These are phyloP conservation scores for Teratosphaeriaceae sp. DNA, from an alignment of 2,329 filamentous ascomycete genomes.

Conservation along the genomic window DNA sequence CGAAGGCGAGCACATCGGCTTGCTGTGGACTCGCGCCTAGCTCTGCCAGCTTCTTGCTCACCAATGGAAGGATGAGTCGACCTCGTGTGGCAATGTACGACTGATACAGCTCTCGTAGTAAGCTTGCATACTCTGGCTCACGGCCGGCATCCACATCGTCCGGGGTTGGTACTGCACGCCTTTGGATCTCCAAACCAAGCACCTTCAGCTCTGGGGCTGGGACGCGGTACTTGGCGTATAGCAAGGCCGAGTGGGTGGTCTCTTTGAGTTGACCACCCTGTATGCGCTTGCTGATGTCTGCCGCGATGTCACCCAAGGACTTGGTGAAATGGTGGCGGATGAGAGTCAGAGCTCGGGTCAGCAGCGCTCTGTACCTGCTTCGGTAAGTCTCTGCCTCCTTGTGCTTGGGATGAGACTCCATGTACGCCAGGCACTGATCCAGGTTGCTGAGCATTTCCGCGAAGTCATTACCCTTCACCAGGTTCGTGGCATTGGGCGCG, in stretches of 20 bases:
- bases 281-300: slow-evolving; percentile 56
- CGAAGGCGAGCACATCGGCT: slow-evolving; percentile 59
- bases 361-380: slow-evolving; percentile 75
- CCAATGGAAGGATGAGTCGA: slow-evolving; percentile 54
- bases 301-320: slow-evolving; percentile 55
- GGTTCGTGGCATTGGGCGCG: slow-evolving; percentile 77
- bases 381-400: slow-evolving; percentile 83
- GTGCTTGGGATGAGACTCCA: slow-evolving; percentile 77
- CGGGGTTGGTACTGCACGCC: slow-evolving; percentile 50
- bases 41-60: slow-evolving; percentile 54
- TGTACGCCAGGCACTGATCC: slow-evolving; percentile 87
- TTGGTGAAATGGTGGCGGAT: slow-evolving; percentile 61
- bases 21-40: slow-evolving; percentile 53
- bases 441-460: slow-evolving; percentile 81
- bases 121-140: slow-evolving; percentile 58
- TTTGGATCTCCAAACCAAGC: slow-evolving; percentile 61
- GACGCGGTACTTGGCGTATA: slow-evolving; percentile 66
- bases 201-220: slow-evolving; percentile 59
- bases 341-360: slow-evolving; percentile 61
- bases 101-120: slow-evolving; percentile 59
- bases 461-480: slow-evolving; percentile 80
- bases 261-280: slow-evolving; percentile 63
- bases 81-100: slow-evolving; percentile 55
- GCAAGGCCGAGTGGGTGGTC: slow-evolving; percentile 62
- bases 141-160: slow-evolving; percentile 44